Base-by-base conservation (phyloP, 805 yeast species). In the Wickerhamiella lipophila region DNA sequence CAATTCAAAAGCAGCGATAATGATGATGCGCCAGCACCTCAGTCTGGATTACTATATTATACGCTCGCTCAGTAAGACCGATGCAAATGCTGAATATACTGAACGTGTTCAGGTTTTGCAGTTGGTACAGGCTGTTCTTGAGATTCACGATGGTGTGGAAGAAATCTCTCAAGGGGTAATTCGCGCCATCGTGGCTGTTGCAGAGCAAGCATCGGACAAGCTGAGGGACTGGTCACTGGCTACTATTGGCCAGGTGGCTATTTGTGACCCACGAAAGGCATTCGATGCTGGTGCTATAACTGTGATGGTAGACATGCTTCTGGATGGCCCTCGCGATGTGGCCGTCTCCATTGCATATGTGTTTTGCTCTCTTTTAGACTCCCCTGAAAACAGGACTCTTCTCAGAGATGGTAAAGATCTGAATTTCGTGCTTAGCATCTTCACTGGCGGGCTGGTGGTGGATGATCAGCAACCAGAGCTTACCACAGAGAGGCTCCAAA, bases 21-120 rank as follows among this genome's bases (percentile, higher is more conserved):
- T 66, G n/a, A 63, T 71, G 2, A 65, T 87, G 53, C 66, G 76
- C 7, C 68, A 71, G 12, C 64, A 77, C 29, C 74, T 78, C 18
- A 30, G 40, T 50, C 59, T 84, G 3, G 84, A 85, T 50, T 70
- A 76, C 1, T 76, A 80, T 52, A 61, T 86, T 5, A 75, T 83
- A 1, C 69, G 77, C 13, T 72, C 94, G 0, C 64, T 89, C 29
- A 71, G 83, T 1, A 77, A 77, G 46, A 80, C 78, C 19, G 66
- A 71, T 32, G 62, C 76, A 2, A 64, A 47, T 36, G 47, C 51
- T 8, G 50, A 59, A 50, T 72, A 76, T 21, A 63, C 77, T 2
- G 95, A 88, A 57, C 73, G 87, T 52, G 80, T 78, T 42, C 86
- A 87, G 58, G 92, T 94, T 0, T 58, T 89, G 27, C 82, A 81